Base-by-base conservation (phyloP, 768 basidiomycete species). In the Kwoniella sp. region DNA sequence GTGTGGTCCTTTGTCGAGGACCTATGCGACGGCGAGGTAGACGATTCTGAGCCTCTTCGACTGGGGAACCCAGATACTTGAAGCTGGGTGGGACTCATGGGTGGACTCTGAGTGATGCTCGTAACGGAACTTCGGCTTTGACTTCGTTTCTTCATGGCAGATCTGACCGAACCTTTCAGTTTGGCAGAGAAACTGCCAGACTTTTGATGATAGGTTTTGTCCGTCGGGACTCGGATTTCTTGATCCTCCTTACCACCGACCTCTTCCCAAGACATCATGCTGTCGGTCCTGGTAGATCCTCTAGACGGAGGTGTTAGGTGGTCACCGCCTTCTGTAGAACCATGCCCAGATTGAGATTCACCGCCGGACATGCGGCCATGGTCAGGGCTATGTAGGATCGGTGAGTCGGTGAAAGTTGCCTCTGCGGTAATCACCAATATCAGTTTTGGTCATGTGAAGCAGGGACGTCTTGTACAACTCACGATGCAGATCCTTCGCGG, bases 1-100 rank as follows among this genome's bases (percentile, higher is more conserved):
- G 70, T 48, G 26, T 83, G 84, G 47, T 90, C 90, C 40, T 60
- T 44, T 9, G 64, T 40, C 17, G 51, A 26, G 27, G 58, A 61
- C 19, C 57, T 46, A 55, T 58, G 60, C 6, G 65, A 60, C 22
- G 67, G 74, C 17, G 72, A 65, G 7, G 67, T 50, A 17, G 70
- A 71, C 8, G 72, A 64, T 24, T 68, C 61, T 6, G 74, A 76
- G 37, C 56, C 72, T 55, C 74, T 58, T 29, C 72, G 63, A 54
- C 55, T 64, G 36, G 49, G 36, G 36, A 68, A 49, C 1, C 59
- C 56, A 9, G 58, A 30, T 13, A 56, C 30, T 25, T 64, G 60
- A 22, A 25, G 40, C 13, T 48, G 58, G 6, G 40, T 26, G 27
- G 26, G 49, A 27, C 33, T 60, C 25, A 51, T 26, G 25, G 21